Percentiles rank a stretch among this genome's conserved stretches.
Conservation (phyloP, 2,329 filamentous ascomycete genomes). For the Cercospora sesami region DNA sequence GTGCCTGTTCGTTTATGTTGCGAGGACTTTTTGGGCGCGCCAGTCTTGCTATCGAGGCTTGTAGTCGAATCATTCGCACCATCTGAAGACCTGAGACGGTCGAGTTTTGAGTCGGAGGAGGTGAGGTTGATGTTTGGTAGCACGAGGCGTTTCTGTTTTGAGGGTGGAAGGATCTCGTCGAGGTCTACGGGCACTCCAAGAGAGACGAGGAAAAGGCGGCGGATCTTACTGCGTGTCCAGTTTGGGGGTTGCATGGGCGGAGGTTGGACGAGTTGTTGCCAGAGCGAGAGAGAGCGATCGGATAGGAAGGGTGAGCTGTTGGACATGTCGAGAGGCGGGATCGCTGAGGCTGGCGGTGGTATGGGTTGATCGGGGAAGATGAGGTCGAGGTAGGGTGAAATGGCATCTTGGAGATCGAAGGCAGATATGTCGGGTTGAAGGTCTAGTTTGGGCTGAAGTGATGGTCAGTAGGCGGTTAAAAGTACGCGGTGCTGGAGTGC, state of each 20-base stretch:
- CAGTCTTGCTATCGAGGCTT: constrained; percentile 37
- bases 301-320: constrained; percentile 70
- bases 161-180: constrained; percentile 94
- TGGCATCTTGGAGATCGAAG: constrained; percentile 60
- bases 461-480: constrained; percentile 30
- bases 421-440: constrained; percentile 39
- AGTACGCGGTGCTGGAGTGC: constrained; percentile 23
- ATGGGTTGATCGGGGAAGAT: constrained; percentile 60
- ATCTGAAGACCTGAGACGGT: constrained; percentile 40
- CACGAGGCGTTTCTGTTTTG: constrained; percentile 96
- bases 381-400: constrained; percentile 65
- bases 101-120: constrained; percentile 39
- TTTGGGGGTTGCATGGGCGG: constrained; percentile 93
- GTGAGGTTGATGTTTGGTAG: constrained; percentile 70
- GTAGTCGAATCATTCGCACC: constrained; percentile 36
- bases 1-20: constrained; percentile 41
- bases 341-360: constrained; percentile 30
- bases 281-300: constrained; percentile 82
- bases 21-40: constrained; percentile 28
- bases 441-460: constrained; percentile 34
- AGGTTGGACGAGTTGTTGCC: constrained; percentile 93
- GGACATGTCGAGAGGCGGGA: constrained; percentile 35
- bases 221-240: constrained; percentile 94
- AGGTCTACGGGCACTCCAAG: constrained; percentile 94
- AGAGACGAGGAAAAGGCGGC: constrained; percentile 91